Evolutionary conservation across 805 yeast species (phyloP).

Genomic region (Spathaspora girioi): DNA sequence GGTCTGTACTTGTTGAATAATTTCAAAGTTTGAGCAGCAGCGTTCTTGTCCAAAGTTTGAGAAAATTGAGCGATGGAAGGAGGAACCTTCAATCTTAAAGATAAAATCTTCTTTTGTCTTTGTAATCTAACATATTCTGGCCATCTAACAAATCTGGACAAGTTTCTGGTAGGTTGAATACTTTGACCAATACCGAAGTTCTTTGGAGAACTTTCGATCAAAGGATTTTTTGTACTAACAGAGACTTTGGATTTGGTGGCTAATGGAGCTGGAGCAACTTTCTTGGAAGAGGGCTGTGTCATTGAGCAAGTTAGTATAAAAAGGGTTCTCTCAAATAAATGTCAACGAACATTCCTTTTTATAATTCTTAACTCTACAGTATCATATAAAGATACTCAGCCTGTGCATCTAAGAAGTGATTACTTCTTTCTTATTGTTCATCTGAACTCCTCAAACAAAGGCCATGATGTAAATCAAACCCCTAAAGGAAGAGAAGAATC

Average conservation of each 20-base stretch:
- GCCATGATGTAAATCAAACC: not conserved
- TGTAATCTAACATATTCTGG: conserved; percentile 97
- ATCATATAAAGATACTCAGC: conserved; percentile 37
- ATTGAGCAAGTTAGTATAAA: conserved; percentile 31
- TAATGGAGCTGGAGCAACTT: conserved; percentile 47
- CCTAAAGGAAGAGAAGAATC: not conserved
- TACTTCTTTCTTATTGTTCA: conserved; percentile 6
- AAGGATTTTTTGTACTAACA: conserved; percentile 56
- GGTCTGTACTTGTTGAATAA: conserved; percentile 99
- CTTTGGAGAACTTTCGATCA: conserved; percentile 85
- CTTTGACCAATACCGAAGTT: conserved; percentile 96
- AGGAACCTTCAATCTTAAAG: conserved; percentile 97
- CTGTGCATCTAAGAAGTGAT: conserved; percentile 41
- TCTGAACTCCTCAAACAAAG: not conserved
- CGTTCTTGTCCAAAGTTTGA: conserved; percentile 94
- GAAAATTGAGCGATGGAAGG: conserved; percentile 98
- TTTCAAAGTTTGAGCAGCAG: conserved; percentile 96
- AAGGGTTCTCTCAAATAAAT: conserved; percentile 18
- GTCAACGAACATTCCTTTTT: conserved; percentile 23
- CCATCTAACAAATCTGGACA: conserved; percentile 97
- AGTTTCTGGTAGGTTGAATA: conserved; percentile 93
- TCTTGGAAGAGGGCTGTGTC: conserved; percentile 53
- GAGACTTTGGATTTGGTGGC: conserved; percentile 31
- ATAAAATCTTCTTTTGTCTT: conserved; percentile 97
- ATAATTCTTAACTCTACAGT: conserved; percentile 33